phyloP scores from a whole-genome alignment of 768 basidiomycete species.

The Boletellus emodensis region DNA sequence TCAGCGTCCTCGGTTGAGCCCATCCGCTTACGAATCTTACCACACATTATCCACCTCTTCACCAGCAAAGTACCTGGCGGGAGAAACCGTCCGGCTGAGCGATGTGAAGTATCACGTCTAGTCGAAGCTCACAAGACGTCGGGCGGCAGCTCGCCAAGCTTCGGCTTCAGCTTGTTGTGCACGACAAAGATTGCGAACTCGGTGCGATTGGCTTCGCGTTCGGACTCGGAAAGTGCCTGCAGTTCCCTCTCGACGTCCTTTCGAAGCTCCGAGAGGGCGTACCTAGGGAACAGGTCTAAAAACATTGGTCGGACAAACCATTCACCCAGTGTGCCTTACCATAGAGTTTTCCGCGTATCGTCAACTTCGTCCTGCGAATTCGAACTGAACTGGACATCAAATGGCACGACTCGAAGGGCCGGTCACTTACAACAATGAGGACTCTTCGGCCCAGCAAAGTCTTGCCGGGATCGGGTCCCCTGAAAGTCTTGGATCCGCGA shows the following conservation, averaged over 20 bases:
- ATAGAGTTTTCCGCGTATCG: constrained; percentile 83
- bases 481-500: constrained; percentile 22
- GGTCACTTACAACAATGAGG: constrained; percentile 69
- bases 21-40: constrained; percentile 39
- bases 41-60: constrained; percentile 70
- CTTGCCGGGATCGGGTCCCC: constrained; percentile 63
- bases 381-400: constrained; percentile 5
- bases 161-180: constrained; percentile 89
- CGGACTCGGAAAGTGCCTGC: constrained; percentile 58
- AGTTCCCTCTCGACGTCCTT: constrained; percentile 82
- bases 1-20: constrained; percentile 13
- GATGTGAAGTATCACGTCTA: background rate
- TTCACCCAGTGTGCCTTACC: constrained; percentile 45
- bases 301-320: background rate
- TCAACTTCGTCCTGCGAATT: constrained; percentile 74
- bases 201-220: constrained; percentile 72
- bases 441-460: constrained; percentile 75
- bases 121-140: constrained; percentile 52
- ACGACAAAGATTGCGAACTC: constrained; percentile 93
- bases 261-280: constrained; percentile 84
- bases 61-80: constrained; percentile 71
- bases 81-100: constrained; percentile 1
- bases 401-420: constrained; percentile 7
- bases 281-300: constrained; percentile 43
- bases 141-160: constrained; percentile 69